Base-by-base conservation (phyloP, 192 early-diverging fungal species). In the Hyaloraphidium curvatum region DNA sequence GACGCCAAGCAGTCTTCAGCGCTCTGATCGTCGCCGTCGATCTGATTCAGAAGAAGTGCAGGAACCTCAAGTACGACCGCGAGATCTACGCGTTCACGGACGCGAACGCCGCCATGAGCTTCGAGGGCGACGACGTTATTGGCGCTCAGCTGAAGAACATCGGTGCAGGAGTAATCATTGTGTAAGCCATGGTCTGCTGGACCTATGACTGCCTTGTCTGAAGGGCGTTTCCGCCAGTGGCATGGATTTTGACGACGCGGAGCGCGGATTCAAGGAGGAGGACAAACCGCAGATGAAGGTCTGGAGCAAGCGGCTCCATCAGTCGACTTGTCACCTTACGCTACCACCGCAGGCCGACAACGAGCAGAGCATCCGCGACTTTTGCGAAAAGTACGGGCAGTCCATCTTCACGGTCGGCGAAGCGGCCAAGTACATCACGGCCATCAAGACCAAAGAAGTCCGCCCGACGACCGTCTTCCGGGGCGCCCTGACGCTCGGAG, bases 71-170 rank as follows among this genome's bases (percentile, higher is more conserved):
- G 58, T 86, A 70, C 39, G 55, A 54, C n/a, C 81, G 82, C 61
- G 72, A 62, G 30, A 71, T 86, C 5, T 70, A 68, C 48, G 51
- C 83, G 5, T 67, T 83, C 31, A 81, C 83, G 0, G 75, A 82
- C 59, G 75, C 66, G 2, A 61, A 59, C 19, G 59, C 56, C 13
- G 55, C 59, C 31, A 70, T 82, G 30, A 69, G 75, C 56, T 51
- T 53, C 13, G 61, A 61, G 4, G 75, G 67, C 26, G 19, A 56
- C 16, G 62, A 70, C 23, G 40, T 51, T 19, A 54, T 72, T 26
- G 30, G 26, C 9, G 28, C 58, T 14, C 53, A 62, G 30, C 51
- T 72, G 16, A 40, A 39, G 31, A 28, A 41, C 0, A 50, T 64
- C 4, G 40, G 58, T 11, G 58, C 71, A 25, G 52, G 59, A 30